phyloP scores from a whole-genome alignment of 805 yeast genomes.

The Cyberlindnera samutprakarnensis region DNA sequence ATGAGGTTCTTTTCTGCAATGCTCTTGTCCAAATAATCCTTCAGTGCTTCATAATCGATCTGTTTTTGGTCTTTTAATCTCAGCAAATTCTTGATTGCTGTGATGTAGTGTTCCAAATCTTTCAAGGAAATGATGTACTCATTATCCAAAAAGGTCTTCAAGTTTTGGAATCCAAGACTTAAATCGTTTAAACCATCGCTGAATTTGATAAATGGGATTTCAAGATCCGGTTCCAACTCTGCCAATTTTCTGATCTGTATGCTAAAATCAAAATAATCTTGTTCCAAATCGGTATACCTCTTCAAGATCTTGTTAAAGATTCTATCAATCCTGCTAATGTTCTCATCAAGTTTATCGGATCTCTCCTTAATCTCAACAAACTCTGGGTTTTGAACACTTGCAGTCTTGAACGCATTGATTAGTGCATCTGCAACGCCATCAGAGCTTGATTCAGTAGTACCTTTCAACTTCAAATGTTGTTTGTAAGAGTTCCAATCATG shows the following conservation, averaged over 20 bases:
- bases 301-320: conserved; percentile 66
- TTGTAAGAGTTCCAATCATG: conserved; percentile 69
- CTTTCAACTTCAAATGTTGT: conserved; percentile 38
- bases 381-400: conserved; percentile 60
- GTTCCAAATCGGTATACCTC: conserved; percentile 63
- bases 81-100: conserved; percentile 56
- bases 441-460: conserved; percentile 12
- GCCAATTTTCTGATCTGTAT: conserved; percentile 64
- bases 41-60: conserved; percentile 80
- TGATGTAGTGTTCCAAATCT: conserved; percentile 79
- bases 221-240: conserved; percentile 39
- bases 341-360: conserved; percentile 78
- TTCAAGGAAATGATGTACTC: conserved; percentile 76
- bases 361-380: conserved; percentile 78
- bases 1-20: conserved; percentile 53
- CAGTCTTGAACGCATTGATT: conserved; percentile 88
- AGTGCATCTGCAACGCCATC: conserved; percentile 88
- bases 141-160: conserved; percentile 56
- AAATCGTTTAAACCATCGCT: conserved; percentile 39
- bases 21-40: conserved; percentile 70
- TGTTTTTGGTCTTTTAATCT: conserved; percentile 87
- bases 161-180: conserved; percentile 32
- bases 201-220: conserved; percentile 32
- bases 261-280: conserved; percentile 67
- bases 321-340: conserved; percentile 68